A percentile compares a stretch with the other conserved stretches of the same genome.
Evolutionary conservation across 768 basidiomycete species (phyloP).

Genomic region (Nevesoporus exiguus): DNA sequence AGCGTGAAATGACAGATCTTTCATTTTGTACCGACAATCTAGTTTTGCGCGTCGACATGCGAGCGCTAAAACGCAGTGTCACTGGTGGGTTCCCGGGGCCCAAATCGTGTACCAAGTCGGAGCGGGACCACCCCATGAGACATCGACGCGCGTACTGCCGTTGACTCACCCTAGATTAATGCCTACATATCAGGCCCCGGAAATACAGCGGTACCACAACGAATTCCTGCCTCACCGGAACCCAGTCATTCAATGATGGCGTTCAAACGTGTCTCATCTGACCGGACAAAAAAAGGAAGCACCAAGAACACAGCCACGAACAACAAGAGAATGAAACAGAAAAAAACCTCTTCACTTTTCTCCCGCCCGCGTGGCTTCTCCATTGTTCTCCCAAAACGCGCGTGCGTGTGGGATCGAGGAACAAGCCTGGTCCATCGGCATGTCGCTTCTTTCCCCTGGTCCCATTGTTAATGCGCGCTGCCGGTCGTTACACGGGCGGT

Average conservation of each 20-base stretch:
- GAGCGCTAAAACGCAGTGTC: background rate
- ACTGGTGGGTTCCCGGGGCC: no score
- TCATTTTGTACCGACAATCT: background rate
- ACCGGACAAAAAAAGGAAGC: no score
- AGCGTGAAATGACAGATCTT: background rate
- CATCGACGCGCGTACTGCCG: background rate
- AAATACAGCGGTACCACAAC: no score
- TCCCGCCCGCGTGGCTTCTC: conserved; percentile 4
- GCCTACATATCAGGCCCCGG: no score
- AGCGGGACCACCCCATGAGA: background rate
- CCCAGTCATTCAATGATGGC: no score
- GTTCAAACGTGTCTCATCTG: background rate
- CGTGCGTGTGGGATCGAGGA: background rate
- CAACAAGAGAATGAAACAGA: background rate
- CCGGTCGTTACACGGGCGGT: no score
- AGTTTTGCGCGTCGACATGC: no score
- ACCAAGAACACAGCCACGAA: no score
- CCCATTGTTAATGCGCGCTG: no score
- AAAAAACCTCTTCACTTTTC: background rate
- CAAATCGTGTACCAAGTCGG: background rate
- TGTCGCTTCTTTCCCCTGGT: no score
- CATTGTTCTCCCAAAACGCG: conserved; percentile 13
- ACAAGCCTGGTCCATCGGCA: no score
- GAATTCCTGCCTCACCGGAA: background rate
- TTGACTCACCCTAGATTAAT: background rate